Base-by-base conservation (phyloP, 2,329 filamentous ascomycete genomes). In the Harringtonia aguacate region DNA sequence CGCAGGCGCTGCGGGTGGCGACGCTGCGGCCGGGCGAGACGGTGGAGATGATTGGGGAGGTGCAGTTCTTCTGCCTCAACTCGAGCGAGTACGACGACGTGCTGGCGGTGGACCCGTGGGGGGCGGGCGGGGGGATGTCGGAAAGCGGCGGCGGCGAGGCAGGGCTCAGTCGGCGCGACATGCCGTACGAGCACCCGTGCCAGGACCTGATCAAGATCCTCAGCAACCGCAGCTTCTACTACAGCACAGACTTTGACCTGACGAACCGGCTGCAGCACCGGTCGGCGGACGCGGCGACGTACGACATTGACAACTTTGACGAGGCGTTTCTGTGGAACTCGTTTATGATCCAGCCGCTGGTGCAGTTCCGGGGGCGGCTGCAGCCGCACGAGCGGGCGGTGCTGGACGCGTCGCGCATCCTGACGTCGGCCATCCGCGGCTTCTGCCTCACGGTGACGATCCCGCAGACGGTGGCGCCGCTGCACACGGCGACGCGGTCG, bases 171-270 rank as follows among this genome's bases (percentile, higher is more conserved):
- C 73, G 81, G 46, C 75, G 77, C 54, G 87, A 95, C 36, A 68
- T 77, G 35, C 64, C 80, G 22, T 62, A 86, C 27, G 88, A 95
- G 56, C 88, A 95, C 61, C 92, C 92, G 8, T 97, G 90, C 61
- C 69, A 87, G 55, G 86, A 92, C 37, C 64, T 98, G 47, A 89
- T 90, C 62, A 97, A 95, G 69, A 75, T 98, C 31, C 69, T 98
- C 45, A 84, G 86, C 58, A 89, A 94, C 60, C 89, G 90, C 22
- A 94, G 84, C 27, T 98, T 98, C 60, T 98, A 97, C 61, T 98
- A 95, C 66, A 95, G 88, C 59, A 86, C 87, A n/a, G 88, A 97
- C 61, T 98, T 98, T 61, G 90, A 98, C 59, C 70, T 98, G 39
- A 98, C 92, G 4, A 89, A 94, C 62, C 77, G 92, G 53, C 67